Evolutionary conservation across 148 eudicot species (phyloP).

Genomic region (Rheum nobile): DNA sequence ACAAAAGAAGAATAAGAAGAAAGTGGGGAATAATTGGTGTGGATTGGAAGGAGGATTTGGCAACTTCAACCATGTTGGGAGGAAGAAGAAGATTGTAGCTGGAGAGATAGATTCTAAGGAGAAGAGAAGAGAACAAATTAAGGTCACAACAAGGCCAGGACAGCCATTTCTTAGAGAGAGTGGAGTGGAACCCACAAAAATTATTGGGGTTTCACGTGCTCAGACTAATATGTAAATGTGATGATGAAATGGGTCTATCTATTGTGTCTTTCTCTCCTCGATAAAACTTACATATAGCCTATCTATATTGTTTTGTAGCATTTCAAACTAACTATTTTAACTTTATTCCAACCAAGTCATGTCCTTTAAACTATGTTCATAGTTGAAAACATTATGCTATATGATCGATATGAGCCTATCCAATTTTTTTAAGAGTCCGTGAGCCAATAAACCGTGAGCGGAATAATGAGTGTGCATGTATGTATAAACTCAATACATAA

Average conservation of each 20-base stretch:
- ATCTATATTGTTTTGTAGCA: too few species aligned
- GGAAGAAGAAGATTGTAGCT: neutral
- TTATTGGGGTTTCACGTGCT: slow-evolving; percentile 6
- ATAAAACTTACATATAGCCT: too few species aligned
- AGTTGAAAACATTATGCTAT: too few species aligned
- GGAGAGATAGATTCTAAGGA: neutral
- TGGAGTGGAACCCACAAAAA: slow-evolving; percentile 2
- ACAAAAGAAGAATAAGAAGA: neutral
- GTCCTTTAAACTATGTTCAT: too few species aligned
- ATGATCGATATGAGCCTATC: too few species aligned
- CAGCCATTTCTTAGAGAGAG: neutral
- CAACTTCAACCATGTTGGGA: neutral
- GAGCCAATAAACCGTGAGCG: too few species aligned
- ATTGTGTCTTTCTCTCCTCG: neutral
- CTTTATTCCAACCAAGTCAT: neutral
- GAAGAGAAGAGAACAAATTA: neutral
- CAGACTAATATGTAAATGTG: neutral
- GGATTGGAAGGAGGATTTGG: neutral
- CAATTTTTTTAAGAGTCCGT: too few species aligned
- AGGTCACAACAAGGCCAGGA: neutral
- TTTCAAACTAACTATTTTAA: neutral
- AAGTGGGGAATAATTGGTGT: neutral
- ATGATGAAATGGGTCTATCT: neutral
- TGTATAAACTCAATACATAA: too few species aligned
- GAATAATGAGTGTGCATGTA: too few species aligned